phyloP scores from a whole-genome alignment of 1,284 basidiomycete species.

The Laetiporus sulphureus region DNA sequence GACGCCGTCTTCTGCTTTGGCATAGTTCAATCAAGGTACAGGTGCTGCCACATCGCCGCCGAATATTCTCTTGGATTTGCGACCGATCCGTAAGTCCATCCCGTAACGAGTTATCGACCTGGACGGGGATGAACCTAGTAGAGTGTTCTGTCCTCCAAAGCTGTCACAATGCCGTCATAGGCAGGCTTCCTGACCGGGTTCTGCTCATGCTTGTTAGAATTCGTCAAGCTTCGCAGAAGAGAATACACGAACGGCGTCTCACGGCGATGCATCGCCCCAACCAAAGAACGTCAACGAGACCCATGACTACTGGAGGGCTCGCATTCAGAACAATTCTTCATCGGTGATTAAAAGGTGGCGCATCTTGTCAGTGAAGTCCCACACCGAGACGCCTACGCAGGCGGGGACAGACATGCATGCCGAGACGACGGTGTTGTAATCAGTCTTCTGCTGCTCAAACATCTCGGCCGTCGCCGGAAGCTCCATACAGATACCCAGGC shows the following conservation, averaged over 20 bases:
- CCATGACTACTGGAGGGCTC: constrained; percentile 27
- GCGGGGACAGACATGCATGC: constrained; percentile 36
- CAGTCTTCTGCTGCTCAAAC: constrained; percentile 40
- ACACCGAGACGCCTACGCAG: constrained; percentile 43
- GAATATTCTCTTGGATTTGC: no score
- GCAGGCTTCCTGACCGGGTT: constrained; percentile 14
- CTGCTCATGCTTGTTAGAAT: constrained; percentile 7
- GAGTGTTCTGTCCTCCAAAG: constrained; percentile 4
- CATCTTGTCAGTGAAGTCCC: constrained; percentile 41
- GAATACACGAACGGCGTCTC: constrained; percentile 24
- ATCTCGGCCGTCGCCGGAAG: constrained; percentile 39
- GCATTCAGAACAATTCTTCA: neutral
- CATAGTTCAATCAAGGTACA: no score
- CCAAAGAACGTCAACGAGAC: constrained; percentile 29
- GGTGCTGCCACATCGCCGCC: no score
- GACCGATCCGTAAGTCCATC: no score
- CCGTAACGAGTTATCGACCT: no score
- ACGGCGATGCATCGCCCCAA: constrained; percentile 29
- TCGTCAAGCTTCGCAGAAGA: no score
- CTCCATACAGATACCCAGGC: constrained; percentile 47
- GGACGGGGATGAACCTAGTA: no score
- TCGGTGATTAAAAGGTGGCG: neutral
- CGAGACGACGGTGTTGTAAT: constrained; percentile 37
- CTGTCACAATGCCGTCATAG: constrained; percentile 13
- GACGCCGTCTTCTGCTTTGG: no score